These are phyloP conservation scores for Westerdykella sp. DNA, from an alignment of 2,329 filamentous ascomycete species.

Conservation along the genomic window DNA sequence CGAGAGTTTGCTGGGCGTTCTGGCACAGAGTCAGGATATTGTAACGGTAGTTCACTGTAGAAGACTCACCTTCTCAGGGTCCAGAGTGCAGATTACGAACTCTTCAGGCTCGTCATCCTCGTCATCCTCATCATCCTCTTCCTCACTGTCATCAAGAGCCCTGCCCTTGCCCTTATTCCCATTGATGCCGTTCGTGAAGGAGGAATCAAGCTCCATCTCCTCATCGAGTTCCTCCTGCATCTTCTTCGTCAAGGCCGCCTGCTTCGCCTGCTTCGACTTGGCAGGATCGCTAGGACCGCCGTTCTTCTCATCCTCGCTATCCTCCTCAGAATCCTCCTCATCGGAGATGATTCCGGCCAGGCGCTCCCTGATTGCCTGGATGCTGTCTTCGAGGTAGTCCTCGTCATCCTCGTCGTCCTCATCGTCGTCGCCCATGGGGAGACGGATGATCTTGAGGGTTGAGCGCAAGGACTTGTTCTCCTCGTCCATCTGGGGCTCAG, in stretches of 20 bases:
- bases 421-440: constrained; percentile 54
- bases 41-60: constrained; percentile 39
- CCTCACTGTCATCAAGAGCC: constrained; percentile 58
- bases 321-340: constrained; percentile 41
- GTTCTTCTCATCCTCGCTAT: constrained; percentile 67
- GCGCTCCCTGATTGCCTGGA: constrained; percentile 37
- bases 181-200: constrained; percentile 50
- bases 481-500: constrained; percentile 47
- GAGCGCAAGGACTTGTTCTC: constrained; percentile 57
- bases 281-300: constrained; percentile 85
- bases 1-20: constrained; percentile 92
- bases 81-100: constrained; percentile 91
- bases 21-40: constrained; percentile 39
- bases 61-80: constrained; percentile 74
- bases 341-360: constrained; percentile 31
- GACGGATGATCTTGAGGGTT: constrained; percentile 85
- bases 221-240: constrained; percentile 65
- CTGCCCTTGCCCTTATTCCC: constrained; percentile 51
- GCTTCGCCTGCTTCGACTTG: constrained; percentile 82
- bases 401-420: constrained; percentile 56
- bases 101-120: constrained; percentile 67
- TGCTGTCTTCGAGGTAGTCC: constrained; percentile 43
- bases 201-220: constrained; percentile 63
- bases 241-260: constrained; percentile 70
- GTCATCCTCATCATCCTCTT: constrained; percentile 52